Base-by-base conservation (phyloP, 352 stramenopile species). In the Globisporangium solare region DNA sequence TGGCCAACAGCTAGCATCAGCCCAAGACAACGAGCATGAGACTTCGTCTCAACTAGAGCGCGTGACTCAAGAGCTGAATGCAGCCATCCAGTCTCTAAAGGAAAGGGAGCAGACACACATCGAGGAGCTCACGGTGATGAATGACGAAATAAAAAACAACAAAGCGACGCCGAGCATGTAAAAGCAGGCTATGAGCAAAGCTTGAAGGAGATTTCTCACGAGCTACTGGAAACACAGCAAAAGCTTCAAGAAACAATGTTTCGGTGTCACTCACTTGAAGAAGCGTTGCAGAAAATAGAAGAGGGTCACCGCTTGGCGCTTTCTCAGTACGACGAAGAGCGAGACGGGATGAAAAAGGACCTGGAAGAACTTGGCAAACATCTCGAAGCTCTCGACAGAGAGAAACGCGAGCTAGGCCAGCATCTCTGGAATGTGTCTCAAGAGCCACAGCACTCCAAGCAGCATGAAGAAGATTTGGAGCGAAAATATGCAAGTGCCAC, bases 371-470 rank as follows among this genome's bases (percentile, higher is more conserved):
- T 67, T 7, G 27, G 40, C 4, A 37, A 17, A 0, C 69, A 68
- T 14, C 17, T 68, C n/a, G 48, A 68, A 21, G 20, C 11, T 13
- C 6, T 60, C 0, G 61, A 76, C 2, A 65, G 59, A 14, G 70
- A 79, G 21, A 79, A 89, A 42, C 76, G 86, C 27, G 74, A 89
- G 14, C 68, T 89, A 1, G 76, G 72, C 0, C 71, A 83, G 39
- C 74, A 89, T 45, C 56, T 89, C 21, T 88, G 79, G 76, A 76
- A 75, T 37, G 61, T 73, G 13, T 82, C 74, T 0, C 78, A 85
- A 48, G 71, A 80, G 24, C 41, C 86, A 13, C 68, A 86, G 11
- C 53, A 67, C 12, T 41, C 54, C 21, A 68, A 80, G 32, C 50
- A 50, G 6, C 51, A 52, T n/a, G 68, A 76, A 47, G 49, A 68